Percentiles rank a stretch among this genome's conserved stretches.
These are phyloP conservation scores for Epichloe sibirici DNA, from an alignment of 2,329 filamentous ascomycete species.

Conservation along the genomic window DNA sequence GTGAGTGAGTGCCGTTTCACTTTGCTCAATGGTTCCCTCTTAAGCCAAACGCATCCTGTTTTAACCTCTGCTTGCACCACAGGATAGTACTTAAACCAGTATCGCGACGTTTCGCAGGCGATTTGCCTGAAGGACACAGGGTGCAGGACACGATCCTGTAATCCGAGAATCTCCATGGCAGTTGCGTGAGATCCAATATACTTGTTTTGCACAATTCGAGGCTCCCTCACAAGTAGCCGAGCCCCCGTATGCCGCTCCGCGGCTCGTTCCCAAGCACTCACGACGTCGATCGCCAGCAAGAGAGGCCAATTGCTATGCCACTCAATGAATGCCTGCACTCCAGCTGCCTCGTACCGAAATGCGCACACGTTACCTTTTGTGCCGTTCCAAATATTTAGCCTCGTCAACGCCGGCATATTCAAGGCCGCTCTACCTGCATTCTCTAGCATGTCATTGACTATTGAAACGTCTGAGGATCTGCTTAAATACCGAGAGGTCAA, in stretches of 20 bases:
- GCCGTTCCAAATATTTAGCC: neutral
- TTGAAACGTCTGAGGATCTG: neutral
- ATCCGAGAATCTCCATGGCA: neutral
- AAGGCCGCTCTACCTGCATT: neutral
- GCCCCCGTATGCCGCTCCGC: neutral
- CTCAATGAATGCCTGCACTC: neutral
- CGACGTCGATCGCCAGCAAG: neutral
- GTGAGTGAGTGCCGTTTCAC: no score
- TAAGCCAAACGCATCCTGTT: no score
- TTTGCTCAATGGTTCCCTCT: no score
- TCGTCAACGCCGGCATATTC: neutral
- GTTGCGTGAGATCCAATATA: neutral
- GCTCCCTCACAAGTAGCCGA: neutral
- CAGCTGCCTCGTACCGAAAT: neutral
- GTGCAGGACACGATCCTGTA: neutral
- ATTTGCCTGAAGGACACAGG: slow-evolving; percentile 1
- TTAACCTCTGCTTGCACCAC: no score
- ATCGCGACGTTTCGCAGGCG: slow-evolving; percentile 1
- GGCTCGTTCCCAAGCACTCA: neutral
- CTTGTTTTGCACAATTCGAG: neutral
- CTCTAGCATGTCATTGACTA: neutral
- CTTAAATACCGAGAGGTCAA: neutral
- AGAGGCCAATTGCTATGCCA: neutral
- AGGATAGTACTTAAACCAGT: slow-evolving; percentile 1
- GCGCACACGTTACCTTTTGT: neutral